Evolutionary conservation across 257 asterid species (phyloP), one percentile per base, ranked within the genome.

Genomic region (Forsythia suspensa): DNA sequence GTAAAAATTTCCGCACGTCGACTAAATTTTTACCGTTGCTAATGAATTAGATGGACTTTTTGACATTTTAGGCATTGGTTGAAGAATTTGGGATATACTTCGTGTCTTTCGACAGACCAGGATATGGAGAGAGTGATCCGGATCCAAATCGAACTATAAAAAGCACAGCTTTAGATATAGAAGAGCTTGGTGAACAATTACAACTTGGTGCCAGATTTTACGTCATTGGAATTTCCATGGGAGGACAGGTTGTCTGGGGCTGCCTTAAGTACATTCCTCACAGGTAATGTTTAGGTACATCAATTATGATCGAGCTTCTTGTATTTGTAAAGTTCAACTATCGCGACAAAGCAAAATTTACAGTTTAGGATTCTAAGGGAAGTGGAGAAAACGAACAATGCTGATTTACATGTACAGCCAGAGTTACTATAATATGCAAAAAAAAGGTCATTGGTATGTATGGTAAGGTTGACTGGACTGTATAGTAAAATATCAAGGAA

Each of bases 111-210:
- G 97, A 91, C 79, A 88, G 96, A 78, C 91, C 96, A 3, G 96
- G 97, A 69, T 92, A 92, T 72, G 97, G 96, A 72, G 90, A 92
- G 88, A 92, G 96, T 42, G 97, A 92, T 84, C 97, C 96, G 1
- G 88, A 90, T 81, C 94, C 96, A 2, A 85, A 84, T 55, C 79
- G 96, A 44, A 87, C 91, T 0, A 75, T 89, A 8, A 71, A 80
- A 81, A 92, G 94, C 82, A 73, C 82, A 61, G 90, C 89, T 3
- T 70, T 88, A 38, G 96, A 92, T 75, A 89, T 92, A 73, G 96
- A 92, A 82, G 96, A 92, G 79, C 96, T 92, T 10, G 94, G 88
- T 12, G 92, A 88, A 79, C 88, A 85, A 48, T 77, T 90, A 70
- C 79, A 79, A 80, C 90, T 92, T 34, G 97, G 97, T 70, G 77